Base-by-base conservation (phyloP, 306 rosid species). In the Quercus robur region DNA sequence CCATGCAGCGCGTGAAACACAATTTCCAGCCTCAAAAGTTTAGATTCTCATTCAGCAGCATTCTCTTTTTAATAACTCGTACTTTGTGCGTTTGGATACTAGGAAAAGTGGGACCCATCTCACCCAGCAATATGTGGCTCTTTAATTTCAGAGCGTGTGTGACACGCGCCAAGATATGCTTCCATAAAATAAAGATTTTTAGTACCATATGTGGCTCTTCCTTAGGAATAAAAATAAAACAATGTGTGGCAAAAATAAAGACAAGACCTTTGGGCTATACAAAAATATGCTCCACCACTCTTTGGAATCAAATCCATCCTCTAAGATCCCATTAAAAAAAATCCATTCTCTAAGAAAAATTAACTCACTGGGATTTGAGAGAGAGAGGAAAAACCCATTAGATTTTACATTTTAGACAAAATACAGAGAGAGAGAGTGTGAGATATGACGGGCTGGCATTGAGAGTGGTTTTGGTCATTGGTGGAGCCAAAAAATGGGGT, bases 391-490 rank as follows among this genome's bases (percentile, higher is more conserved):
- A 69, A 30, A 56, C 15, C 26, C 17, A 68, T 52, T 57, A 61
- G 44, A 56, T 44, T 15, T 52, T 57, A 61, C 26, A 38, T 70
- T 35, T 1, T 52, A 55, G 30, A 81, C 51, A 6, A 25, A 51
- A 15, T 31, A 64, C 18, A 6, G 41, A 41, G 51, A 55, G 21
- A 8, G 38, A 56, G 23, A 25, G 23, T 9, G 6, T 1, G 38
- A 38, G 23, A 11, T n/a, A 7, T 52, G 26, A 59, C 23, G 70
- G 77, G 77, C 41, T 55, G 74, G 84, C 79, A 64, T 54, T 74
- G 85, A 58, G 6, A 69, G 55, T 0, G 82, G 58, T 17, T 17
- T 52, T 49, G 54, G 15, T 49, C 54, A 12, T 49, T 49, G 62
- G 73, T 31, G 28, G 3, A 62, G 75, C 70, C 62, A 26, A 77